These are phyloP conservation scores for Hordeum vulgare DNA, from an alignment of 176 grass and related monocot species.

Conservation along the genomic window DNA sequence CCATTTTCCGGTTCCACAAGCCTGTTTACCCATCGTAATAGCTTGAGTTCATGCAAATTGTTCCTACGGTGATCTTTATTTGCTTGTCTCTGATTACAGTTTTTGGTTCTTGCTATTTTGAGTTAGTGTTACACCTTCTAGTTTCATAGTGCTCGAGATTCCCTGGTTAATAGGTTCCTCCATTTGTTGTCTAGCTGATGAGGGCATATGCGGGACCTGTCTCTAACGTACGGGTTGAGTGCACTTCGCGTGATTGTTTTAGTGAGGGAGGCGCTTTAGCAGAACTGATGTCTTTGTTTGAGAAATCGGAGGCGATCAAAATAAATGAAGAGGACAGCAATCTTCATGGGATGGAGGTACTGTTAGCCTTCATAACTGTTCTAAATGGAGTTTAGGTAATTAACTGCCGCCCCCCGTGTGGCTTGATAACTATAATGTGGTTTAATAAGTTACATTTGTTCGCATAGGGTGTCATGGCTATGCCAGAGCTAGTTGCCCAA, in stretches of 20 bases:
- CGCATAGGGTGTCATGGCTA: conserved; percentile 55
- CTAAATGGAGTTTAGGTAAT: conserved; percentile 12
- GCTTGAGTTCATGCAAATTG: background rate
- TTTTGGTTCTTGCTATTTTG: background rate
- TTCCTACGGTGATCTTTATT: background rate
- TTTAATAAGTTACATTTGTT: background rate
- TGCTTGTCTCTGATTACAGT: background rate
- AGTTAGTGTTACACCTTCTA: background rate
- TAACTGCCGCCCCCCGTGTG: background rate
- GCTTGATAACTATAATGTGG: background rate
- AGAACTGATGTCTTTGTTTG: conserved; percentile 71
- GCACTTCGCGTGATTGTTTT: conserved; percentile 41
- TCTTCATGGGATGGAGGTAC: conserved; percentile 71
- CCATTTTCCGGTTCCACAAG: background rate
- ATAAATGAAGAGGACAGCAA: conserved; percentile 31
- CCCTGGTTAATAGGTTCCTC: background rate
- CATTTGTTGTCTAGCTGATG: conserved; percentile 51
- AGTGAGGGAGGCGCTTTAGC: conserved; percentile 63
- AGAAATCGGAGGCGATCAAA: conserved; percentile 39
- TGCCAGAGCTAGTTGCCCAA: conserved; percentile 81
- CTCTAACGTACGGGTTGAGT: conserved; percentile 71
- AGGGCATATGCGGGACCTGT: conserved; percentile 58
- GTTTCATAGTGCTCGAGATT: background rate
- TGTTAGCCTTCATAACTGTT: conserved; percentile 4
- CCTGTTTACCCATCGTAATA: background rate